Base-by-base conservation (phyloP, 805 yeast genomes). In the Clavispora vitiphila region DNA sequence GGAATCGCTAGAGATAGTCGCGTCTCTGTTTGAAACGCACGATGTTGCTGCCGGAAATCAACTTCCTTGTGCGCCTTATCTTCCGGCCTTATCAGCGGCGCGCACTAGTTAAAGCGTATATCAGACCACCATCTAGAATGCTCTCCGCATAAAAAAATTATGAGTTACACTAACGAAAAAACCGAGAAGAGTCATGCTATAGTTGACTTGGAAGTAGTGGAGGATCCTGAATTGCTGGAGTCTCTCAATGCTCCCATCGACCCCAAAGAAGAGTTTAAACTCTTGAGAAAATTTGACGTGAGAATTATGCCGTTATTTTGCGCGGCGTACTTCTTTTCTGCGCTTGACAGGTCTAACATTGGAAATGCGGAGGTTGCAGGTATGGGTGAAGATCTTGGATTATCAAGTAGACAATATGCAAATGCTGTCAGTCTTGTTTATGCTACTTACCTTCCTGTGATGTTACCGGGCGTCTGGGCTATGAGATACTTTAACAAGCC, bases 311-410 rank as follows among this genome's bases (percentile, higher is more conserved):
- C 38, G 31, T 26, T 35, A 6, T 35, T 35, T 22, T 35, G 38
- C 22, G 19, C 38, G n/a, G 38, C 30, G 34, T 76, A 74, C 52
- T 66, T 76, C 42, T 59, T 72, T 35, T 69, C 78, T 3, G 65
- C 68, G 37, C 58, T 78, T 42, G 83, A 78, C 56, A 67, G 76
- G 44, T 73, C 80, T 11, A 78, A 77, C 52, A 75, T 78, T 40
- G 82, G 83, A 49, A 78, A 78, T 52, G 83, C 83, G 8, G 67
- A 67, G 32, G 65, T 74, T 3, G 81, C 79, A 11, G 83, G 83
- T 4, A 48, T 78, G 46, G 56, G 65, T 0, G 61, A 61, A 21
- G 73, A 67, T 40, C 42, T 76, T 15, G 60, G 64, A 7, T 53
- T 76, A 20, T 50, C 57, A 1, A 65, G 64, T 1, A 57, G 54